A percentile compares a stretch with the other conserved stretches of the same genome.
phyloP scores from a whole-genome alignment of 106 monocot species.

The Alisma plantagoaquatica region DNA sequence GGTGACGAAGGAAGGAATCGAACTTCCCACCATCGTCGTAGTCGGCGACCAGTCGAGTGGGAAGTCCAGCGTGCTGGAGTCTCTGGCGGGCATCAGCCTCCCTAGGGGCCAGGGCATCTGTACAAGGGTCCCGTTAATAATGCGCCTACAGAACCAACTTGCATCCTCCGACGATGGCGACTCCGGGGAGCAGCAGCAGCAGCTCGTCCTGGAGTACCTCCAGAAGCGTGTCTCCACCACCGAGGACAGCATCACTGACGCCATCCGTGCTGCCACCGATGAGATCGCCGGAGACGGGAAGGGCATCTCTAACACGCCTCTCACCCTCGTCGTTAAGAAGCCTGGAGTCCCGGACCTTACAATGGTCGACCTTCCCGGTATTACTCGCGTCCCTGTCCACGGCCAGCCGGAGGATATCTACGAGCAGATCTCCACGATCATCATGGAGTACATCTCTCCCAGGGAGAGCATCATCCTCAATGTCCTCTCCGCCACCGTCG shows the following conservation, averaged over 20 bases:
- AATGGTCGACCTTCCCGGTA: no score
- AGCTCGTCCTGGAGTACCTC: constrained; percentile 6
- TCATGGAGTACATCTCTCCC: no score
- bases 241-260: constrained; percentile 4
- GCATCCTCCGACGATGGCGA: no score
- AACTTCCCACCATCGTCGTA: constrained; percentile 49
- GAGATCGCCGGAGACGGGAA: constrained; percentile 36
- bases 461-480: no score
- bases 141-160: background rate
- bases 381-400: no score
- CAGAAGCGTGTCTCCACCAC: constrained; percentile 3
- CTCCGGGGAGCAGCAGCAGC: no score
- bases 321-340: constrained; percentile 10
- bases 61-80: constrained; percentile 46
- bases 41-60: constrained; percentile 50
- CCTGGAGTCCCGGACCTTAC: no score
- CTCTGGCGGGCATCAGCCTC: constrained; percentile 19
- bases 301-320: constrained; percentile 22
- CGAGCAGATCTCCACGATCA: no score
- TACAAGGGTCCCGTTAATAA: constrained; percentile 12
- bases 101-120: constrained; percentile 15
- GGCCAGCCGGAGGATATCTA: no score
- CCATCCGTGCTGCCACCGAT: constrained; percentile 17
- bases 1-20: constrained; percentile 40
- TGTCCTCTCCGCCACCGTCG: no score